Evolutionary conservation across 1,284 basidiomycete genomes (phyloP), one percentile per base, ranked within the genome.

Genomic region (Ceratobasidium sp.): DNA sequence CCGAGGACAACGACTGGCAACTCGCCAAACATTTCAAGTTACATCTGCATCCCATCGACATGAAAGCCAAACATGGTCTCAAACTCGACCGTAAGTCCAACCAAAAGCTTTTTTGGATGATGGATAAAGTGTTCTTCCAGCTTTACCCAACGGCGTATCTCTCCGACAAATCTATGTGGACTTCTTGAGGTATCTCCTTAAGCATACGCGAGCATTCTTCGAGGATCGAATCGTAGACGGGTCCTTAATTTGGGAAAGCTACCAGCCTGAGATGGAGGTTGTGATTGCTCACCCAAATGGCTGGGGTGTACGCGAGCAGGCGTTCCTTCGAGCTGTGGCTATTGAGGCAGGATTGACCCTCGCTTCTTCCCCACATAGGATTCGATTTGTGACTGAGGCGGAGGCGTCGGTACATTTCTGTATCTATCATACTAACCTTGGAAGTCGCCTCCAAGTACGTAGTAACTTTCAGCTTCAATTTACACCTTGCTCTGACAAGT

Each of bases 401-500:
- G 80, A 81, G 46, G 80, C 80, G 0, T 80, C 78, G 7, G 77
- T 81, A 3, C 80, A 80, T 38, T 81, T 74, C 50, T 62, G 57
- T 46, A 40, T 80, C 20, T 33, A 73, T 4, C 54, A 76, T 52
- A 74, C 73, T 9, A 59, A 54, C 15, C 40, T 67, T n/a, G 61
- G 64, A 15, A 26, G 48, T 40, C 69, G 69, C 54, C 76, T 80
- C 17, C 17, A 66, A 17, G 65, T 78, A 65, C 23, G 61, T 13
- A 10, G 38, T 4, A 33, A 33, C 33, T 33, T 33, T 33, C 1
- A 33, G 33, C 33, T 33, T 33, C 4, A 33, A 4, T 33, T 33
- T 33, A 33, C 33, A 33, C 33, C 33, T 33, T 33, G 33, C 33
- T 33, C 33, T 33, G 4, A 33, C 33, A 33, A 2, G 33, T 33